Evolutionary conservation across 1,139 yeast species (phyloP).

Genomic region (Pneumocystis wakefieldiae): DNA sequence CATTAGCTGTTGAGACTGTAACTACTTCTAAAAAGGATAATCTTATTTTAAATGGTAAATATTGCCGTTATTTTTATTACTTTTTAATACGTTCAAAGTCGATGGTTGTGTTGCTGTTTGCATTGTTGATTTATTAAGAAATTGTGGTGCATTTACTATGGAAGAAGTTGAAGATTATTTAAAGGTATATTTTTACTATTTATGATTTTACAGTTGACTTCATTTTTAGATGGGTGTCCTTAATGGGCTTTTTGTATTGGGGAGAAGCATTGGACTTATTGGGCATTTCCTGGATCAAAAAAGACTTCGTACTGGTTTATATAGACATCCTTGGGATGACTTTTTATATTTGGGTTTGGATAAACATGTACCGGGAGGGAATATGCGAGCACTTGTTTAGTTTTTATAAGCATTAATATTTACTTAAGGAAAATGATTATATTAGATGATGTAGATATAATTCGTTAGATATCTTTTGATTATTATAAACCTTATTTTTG

Average conservation of each 20-base stretch:
- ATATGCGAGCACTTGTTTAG: constrained; percentile 1
- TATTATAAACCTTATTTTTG: not conserved
- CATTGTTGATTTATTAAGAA: constrained; percentile 31
- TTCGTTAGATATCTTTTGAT: not conserved
- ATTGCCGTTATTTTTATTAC: not conserved
- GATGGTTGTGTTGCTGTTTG: constrained; percentile 35
- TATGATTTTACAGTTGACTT: not conserved
- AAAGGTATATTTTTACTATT: constrained; percentile 6
- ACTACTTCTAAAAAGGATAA: constrained; percentile 36
- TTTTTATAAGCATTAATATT: not conserved
- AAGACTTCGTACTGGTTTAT: constrained; percentile 33
- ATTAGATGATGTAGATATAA: not conserved
- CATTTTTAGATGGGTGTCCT: constrained; percentile 28
- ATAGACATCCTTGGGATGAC: constrained; percentile 37
- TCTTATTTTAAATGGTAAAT: constrained; percentile 22
- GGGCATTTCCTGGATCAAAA: constrained; percentile 36
- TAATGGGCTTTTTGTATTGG: constrained; percentile 33
- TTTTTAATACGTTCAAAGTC: constrained; percentile 21
- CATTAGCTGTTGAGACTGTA: constrained; percentile 35
- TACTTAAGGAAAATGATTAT: not conserved
- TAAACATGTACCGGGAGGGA: not conserved
- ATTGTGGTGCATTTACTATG: constrained; percentile 31
- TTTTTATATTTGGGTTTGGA: constrained; percentile 25
- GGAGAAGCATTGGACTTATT: constrained; percentile 34
- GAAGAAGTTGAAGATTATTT: constrained; percentile 34